Evolutionary conservation across 305 asterid species (phyloP).

Genomic region (Fraxinus velutina): DNA sequence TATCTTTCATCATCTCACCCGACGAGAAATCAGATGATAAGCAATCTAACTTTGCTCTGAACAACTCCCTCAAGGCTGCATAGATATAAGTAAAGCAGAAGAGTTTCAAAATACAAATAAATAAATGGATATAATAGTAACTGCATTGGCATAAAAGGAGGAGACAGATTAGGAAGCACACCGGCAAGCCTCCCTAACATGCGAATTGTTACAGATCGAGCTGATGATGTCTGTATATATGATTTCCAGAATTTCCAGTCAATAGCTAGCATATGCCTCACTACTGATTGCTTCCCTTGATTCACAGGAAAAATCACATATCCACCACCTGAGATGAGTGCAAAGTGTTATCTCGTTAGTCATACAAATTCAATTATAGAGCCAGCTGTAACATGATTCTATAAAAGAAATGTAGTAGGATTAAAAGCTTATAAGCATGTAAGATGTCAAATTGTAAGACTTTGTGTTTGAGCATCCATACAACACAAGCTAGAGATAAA

Average conservation of each 20-base stretch:
- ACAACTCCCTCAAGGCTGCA: constrained; percentile 87
- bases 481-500: constrained; percentile 6
- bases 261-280: constrained; percentile 96
- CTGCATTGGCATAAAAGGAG: constrained; percentile 16
- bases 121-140: constrained; percentile 8
- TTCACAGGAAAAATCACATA: constrained; percentile 84
- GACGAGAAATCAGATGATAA: constrained; percentile 64
- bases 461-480: constrained; percentile 7
- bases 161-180: constrained; percentile 31
- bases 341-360: constrained; percentile 26
- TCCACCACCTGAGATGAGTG: constrained; percentile 78
- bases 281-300: constrained; percentile 79
- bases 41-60: constrained; percentile 63
- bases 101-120: constrained; percentile 20
- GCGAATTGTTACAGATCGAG: constrained; percentile 78
- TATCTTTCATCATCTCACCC: constrained; percentile 62
- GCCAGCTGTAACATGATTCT: background rate
- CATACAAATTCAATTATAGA: constrained; percentile 21
- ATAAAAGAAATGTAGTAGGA: constrained; percentile 17
- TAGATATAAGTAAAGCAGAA: constrained; percentile 24
- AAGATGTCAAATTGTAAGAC: background rate
- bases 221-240: constrained; percentile 65
- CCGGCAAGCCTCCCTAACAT: constrained; percentile 96
- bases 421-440: constrained; percentile 20
- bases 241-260: constrained; percentile 97